Evolutionary conservation across 2,329 filamentous ascomycete species (phyloP), one percentile per base, ranked within the genome.

Genomic region (Penicillium vulpinum): DNA sequence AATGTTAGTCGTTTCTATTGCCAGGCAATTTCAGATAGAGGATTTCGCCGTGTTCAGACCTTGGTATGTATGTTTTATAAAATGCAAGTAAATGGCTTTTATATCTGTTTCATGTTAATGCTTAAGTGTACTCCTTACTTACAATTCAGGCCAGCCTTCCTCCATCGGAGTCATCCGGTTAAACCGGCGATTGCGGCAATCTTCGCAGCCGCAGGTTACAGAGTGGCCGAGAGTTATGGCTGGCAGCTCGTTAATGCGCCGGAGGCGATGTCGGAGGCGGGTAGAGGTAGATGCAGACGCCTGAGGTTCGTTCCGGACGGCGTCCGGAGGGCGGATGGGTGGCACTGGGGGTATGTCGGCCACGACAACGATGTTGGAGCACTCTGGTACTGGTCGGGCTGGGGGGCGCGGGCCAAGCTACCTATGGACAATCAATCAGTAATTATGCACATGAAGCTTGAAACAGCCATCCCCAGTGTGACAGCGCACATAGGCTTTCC

Each of bases 11-110:
- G 10, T 45, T 45, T 45, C 26, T n/a, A 45, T 31, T 45, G 26
- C 11, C n/a, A 31, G n/a, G 43, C 26, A 45, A 45, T 31, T 45
- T 21, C 26, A 45, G 43, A 31, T 45, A 45, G 43, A 45, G 43
- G 26, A 31, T 45, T 45, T 45, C 43, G 26, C 43, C 26, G n/a
- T 45, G 26, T 45, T 45, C n/a, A 45, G 43, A 31, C 43, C 26
- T 45, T 45, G 26, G 26, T 45, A 45, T 45, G 10, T 45, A 45
- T 31, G n/a, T 45, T 45, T 45, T 31, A 45, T 45, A 45, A 31
- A 45, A 45, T 31, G 26, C n/a, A 45, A 45, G 26, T 45, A 45
- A 45, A 45, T 45, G 26, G 43, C 43, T 45, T 45, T 29, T 45
- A 45, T 45, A 45, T 45, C 43, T 45, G 26, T 31, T 21, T 45